Evolutionary conservation across 768 basidiomycete genomes (phyloP), one percentile per base, ranked within the genome.

Genomic region (Mrakia blollopis): DNA sequence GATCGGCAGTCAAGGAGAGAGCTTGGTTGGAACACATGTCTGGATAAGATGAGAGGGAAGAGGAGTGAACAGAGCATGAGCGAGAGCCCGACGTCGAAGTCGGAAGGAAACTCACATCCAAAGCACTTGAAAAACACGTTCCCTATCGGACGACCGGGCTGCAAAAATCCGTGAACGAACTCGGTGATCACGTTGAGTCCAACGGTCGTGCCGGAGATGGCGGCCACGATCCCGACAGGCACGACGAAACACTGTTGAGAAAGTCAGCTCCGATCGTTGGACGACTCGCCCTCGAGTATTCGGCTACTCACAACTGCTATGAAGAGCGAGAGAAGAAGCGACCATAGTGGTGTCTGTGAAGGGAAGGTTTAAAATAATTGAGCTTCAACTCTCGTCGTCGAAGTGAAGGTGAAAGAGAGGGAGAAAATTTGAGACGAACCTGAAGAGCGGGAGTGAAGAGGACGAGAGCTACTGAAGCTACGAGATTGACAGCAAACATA

Each of bases 181-280:
- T 84, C 84, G 1, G 83, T 84, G 54, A 84, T 54, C n/a, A 84
- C 84, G 70, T 84, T 84, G 80, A 84, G 76, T 0, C 84, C 84
- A 35, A 84, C 82, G 1, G 81, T 82, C 11, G 83, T 84, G 74
- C 84, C 84, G 32, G 80, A 81, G 68, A 83, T 81, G 30, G 84
- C 84, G 0, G 82, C 76, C 44, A 84, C 82, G 72, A 83, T 81
- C 0, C 83, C 83, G 9, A 83, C 47, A 3, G 73, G 73, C 0
- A 74, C 63, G 18, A 74, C 60, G 60, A 74, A 74, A 7, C n/a
- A 6, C 57, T 57, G n/a, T n/a, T n/a, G n/a, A n/a, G n/a, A n/a
- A n/a, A n/a, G n/a, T n/a, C n/a, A n/a, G n/a, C n/a, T n/a, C n/a
- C n/a, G n/a, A n/a, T n/a, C n/a, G n/a, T n/a, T 6, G 44, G 2